Base-by-base conservation (phyloP, 2,329 filamentous ascomycete genomes). In the Fusarium keratoplasticum region DNA sequence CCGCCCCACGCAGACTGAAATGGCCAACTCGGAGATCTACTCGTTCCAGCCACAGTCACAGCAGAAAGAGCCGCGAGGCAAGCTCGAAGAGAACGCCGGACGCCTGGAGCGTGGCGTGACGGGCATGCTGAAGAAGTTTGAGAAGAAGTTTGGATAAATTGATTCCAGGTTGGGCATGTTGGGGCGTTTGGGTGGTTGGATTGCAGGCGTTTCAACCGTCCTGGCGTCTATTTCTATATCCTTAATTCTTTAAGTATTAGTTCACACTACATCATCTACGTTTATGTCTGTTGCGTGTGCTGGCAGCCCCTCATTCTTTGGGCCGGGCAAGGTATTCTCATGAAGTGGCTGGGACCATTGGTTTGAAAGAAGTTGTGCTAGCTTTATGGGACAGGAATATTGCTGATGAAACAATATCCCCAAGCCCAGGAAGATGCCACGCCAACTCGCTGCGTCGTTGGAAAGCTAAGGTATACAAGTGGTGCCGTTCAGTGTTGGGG, bases 61-160 rank as follows among this genome's bases (percentile, higher is more conserved):
- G 78, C 81, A 64, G 16, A 42, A 82, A 64, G 87, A 89, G 65
- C 78, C 81, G 5, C 81, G 83, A 70, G 88, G 83, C 8, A 89
- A 87, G 79, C 81, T 94, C 33, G 92, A 93, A 77, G 89, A 91
- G 80, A 88, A 89, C 69, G 90, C 92, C 0, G 90, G 89, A 31
- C 87, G 89, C 76, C 77, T 95, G 36, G 93, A 95, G 83, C 91
- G 90, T 81, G 91, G 92, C 1, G 89, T 95, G 6, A 89, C 90
- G 31, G 90, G 91, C 8, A 92, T 95, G 86, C 82, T 95, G 74
- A 94, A 92, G 87, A 94, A 92, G 84, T 88, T 95, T 82, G 93
- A 95, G 84, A 94, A 94, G 89, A 93, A 90, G 80, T 91, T 92
- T 83, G 87, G 87, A 0, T 90, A 77, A 81, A 64, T 27, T 27